These are phyloP conservation scores for Canna indica DNA, from an alignment of 176 grass and related monocot species.

Conservation along the genomic window DNA sequence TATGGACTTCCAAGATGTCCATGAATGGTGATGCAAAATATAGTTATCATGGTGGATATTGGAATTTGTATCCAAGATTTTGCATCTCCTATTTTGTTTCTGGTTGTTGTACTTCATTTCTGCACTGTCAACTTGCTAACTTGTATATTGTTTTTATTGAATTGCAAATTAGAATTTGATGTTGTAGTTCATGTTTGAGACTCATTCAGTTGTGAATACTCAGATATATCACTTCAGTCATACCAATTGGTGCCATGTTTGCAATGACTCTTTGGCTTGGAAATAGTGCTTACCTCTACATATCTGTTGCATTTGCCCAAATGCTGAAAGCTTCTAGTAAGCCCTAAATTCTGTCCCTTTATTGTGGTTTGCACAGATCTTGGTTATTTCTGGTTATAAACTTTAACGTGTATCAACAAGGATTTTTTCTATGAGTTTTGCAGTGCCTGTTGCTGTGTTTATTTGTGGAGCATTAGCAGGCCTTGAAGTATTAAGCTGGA, in stretches of 20 bases:
- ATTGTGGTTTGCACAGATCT: neutral
- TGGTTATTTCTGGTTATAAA: neutral
- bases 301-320: constrained; percentile 99
- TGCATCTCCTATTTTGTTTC: neutral
- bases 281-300: constrained; percentile 96
- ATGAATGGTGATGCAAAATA: neutral
- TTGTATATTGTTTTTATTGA: neutral
- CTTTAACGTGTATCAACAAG: neutral
- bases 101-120: neutral
- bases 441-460: constrained; percentile 99
- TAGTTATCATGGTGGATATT: neutral
- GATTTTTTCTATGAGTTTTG: constrained; percentile 16
- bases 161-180: neutral
- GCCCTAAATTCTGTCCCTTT: constrained; percentile 12
- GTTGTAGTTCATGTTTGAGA: neutral
- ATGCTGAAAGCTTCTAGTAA: constrained; percentile 99
- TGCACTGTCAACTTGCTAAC: neutral
- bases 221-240: constrained; percentile 94
- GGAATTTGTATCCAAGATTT: neutral
- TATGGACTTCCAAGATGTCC: neutral
- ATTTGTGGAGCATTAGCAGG: constrained; percentile 75
- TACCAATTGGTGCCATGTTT: constrained; percentile 98
- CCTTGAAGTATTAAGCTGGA: constrained; percentile 77
- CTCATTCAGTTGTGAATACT: constrained; percentile 17
- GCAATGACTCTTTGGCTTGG: constrained; percentile 98